Evolutionary conservation across 768 basidiomycete species (phyloP).

Genomic region (Leucosporidium yakuticum): DNA sequence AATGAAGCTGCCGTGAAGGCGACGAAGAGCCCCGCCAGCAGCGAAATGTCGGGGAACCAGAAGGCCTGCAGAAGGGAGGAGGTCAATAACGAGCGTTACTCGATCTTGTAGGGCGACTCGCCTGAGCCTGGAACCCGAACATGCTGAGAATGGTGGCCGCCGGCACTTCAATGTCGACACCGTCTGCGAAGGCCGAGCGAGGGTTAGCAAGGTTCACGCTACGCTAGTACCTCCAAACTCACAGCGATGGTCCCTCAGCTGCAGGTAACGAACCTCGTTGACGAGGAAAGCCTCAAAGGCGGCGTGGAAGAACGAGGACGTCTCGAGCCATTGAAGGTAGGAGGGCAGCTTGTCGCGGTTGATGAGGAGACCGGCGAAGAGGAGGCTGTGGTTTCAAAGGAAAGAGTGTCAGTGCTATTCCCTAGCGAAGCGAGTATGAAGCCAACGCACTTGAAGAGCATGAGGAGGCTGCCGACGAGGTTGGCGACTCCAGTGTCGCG

Average conservation of each 20-base stretch:
- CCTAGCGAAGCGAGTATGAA: not conserved
- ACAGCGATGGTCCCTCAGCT: conserved; percentile 69
- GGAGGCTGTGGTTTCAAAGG: conserved; percentile 54
- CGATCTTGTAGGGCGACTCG: conserved; percentile 27
- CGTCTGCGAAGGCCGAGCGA: conserved; percentile 54
- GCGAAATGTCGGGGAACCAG: conserved; percentile 95
- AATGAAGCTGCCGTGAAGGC: conserved; percentile 55
- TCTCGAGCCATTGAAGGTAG: conserved; percentile 76
- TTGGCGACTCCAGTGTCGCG: conserved; percentile 82
- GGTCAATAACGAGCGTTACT: not conserved
- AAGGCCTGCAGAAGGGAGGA: conserved; percentile 54
- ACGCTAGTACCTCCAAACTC: too few relatives aligned
- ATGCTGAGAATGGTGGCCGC: conserved; percentile 90
- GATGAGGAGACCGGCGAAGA: conserved; percentile 92
- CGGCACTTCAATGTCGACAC: conserved; percentile 92
- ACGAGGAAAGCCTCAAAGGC: conserved; percentile 97
- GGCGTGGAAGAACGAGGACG: conserved; percentile 95
- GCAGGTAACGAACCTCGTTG: conserved; percentile 89
- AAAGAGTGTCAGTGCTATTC: conserved; percentile 2
- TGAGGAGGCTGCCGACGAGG: conserved; percentile 85
- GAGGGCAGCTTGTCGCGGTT: conserved; percentile 78
- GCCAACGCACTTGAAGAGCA: conserved; percentile 89
- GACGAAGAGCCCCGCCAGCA: conserved; percentile 80
- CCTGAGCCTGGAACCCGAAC: conserved; percentile 87
- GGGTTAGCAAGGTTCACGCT: conserved; percentile 1